Evolutionary conservation across 2,329 filamentous ascomycete genomes (phyloP), one percentile per base, ranked within the genome.

Genomic region (Cytospora leucostoma): DNA sequence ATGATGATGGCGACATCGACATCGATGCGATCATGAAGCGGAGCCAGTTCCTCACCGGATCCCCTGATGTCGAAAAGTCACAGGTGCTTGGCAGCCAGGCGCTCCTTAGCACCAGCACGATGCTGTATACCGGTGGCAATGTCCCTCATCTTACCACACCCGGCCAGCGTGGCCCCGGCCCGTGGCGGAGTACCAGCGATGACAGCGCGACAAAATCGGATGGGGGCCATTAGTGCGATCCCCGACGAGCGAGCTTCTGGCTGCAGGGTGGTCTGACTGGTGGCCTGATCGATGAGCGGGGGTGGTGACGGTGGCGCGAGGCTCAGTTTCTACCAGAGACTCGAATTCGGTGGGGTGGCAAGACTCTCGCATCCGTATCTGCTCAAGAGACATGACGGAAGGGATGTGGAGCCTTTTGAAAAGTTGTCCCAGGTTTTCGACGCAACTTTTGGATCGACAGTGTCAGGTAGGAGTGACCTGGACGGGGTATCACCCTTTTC

Each of bases 1-100:
- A 81, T 17, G 74, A 76, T 32, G 75, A 76, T 7, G 58, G 54
- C 5, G 63, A 62, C 53, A 8, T 58, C 33, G 63, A 65, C 6
- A 35, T 62, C 1, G 63, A 65, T 32, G 59, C 40, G 15, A 59
- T 57, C 2, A 56, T 65, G 38, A 50, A 53, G 21, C 58, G 58
- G 19, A 64, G 62, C 21, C 59, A 56, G 19, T 15, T 64, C 33
- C 51, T 65, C 21, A n/a, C 61, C 15, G n/a, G 49, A 15, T 57
- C 56, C 17, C 27, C 47, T 33, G 53, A 54, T 4, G 44, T 27
- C 19, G 35, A 47, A 8, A 63, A 21, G 40, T 27, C 13, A 38
- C 53, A 61, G 40, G 37, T 38, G 40, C 59, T 61, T n/a, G 51
- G 49, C 19, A 55, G 38, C 59, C 55, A 63, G 57, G 34, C 51